Evolutionary conservation across 1,284 basidiomycete species (phyloP).

Genomic region (Melampsora americana): DNA sequence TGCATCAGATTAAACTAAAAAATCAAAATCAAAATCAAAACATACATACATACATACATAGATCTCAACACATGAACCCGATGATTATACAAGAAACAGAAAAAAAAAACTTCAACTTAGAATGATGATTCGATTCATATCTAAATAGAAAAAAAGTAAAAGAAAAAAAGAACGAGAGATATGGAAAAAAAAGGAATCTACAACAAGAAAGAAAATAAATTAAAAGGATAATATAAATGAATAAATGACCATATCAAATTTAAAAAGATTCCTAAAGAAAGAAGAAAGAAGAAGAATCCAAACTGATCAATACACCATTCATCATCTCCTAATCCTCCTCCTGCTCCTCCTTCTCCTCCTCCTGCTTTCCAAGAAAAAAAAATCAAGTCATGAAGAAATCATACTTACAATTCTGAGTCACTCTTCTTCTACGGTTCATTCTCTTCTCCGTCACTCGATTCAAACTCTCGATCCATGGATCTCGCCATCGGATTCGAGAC

Average conservation of each 20-base stretch:
- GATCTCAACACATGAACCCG: background rate
- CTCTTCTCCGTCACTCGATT: conserved; percentile 2
- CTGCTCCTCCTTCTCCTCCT: no score
- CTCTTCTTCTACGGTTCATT: background rate
- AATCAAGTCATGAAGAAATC: no score
- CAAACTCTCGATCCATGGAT: conserved; percentile 33
- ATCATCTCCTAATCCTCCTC: no score
- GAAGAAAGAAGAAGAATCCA: background rate
- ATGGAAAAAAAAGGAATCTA: background rate
- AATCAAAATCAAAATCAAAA: background rate
- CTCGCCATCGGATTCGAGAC: conserved; percentile 23
- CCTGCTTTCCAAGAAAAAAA: background rate
- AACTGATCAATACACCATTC: no score
- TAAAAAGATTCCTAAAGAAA: background rate
- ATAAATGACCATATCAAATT: background rate
- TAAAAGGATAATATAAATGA: background rate
- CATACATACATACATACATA: conserved; percentile 1
- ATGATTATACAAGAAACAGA: background rate
- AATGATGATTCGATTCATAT: background rate
- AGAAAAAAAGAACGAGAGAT: background rate
- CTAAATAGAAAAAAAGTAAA: background rate
- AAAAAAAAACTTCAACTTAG: background rate
- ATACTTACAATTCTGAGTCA: no score
- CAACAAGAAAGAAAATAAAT: background rate
- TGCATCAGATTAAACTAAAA: background rate